phyloP scores from a whole-genome alignment of 2,329 filamentous ascomycete genomes.

The Ceratocystis variospora region DNA sequence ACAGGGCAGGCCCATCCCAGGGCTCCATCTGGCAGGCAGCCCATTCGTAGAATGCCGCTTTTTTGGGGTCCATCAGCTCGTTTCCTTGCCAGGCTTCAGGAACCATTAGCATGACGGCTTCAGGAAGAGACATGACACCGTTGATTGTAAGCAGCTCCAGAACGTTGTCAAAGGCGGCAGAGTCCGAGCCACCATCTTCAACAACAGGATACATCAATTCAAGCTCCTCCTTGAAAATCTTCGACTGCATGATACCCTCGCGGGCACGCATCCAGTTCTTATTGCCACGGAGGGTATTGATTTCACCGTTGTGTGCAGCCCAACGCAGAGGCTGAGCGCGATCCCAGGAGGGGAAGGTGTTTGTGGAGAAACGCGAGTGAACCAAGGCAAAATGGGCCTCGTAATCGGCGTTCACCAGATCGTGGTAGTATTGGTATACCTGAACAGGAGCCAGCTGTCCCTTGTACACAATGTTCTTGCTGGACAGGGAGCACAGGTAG shows the following conservation, averaged over 20 bases:
- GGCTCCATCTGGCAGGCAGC: conserved; percentile 98
- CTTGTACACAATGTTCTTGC: conserved; percentile 99
- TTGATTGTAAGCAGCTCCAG: conserved; percentile 89
- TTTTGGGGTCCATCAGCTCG: conserved; percentile 77
- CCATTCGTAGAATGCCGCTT: conserved; percentile 97
- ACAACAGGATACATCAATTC: conserved; percentile 87
- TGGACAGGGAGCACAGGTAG: conserved; percentile 89
- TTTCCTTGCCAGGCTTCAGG: conserved; percentile 98
- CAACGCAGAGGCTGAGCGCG: conserved; percentile 89
- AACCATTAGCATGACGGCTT: conserved; percentile 97
- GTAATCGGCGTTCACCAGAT: conserved; percentile 91
- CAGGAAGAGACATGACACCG: conserved; percentile 83
- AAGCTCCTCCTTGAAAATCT: conserved; percentile 83
- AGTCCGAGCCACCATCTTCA: conserved; percentile 92
- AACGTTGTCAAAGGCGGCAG: conserved; percentile 93
- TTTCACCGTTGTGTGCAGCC: conserved; percentile 97
- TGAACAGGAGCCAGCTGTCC: conserved; percentile 87
- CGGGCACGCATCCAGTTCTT: conserved; percentile 99
- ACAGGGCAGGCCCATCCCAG: conserved; percentile 92
- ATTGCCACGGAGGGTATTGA: conserved; percentile 92
- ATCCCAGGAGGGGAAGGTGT: conserved; percentile 97
- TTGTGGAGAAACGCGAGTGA: conserved; percentile 94
- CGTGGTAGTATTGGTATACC: conserved; percentile 96
- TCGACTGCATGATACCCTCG: conserved; percentile 87
- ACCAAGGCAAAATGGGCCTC: conserved; percentile 94